These are phyloP conservation scores for Claviceps paspali DNA, from an alignment of 2,329 filamentous ascomycete species.

Conservation along the genomic window DNA sequence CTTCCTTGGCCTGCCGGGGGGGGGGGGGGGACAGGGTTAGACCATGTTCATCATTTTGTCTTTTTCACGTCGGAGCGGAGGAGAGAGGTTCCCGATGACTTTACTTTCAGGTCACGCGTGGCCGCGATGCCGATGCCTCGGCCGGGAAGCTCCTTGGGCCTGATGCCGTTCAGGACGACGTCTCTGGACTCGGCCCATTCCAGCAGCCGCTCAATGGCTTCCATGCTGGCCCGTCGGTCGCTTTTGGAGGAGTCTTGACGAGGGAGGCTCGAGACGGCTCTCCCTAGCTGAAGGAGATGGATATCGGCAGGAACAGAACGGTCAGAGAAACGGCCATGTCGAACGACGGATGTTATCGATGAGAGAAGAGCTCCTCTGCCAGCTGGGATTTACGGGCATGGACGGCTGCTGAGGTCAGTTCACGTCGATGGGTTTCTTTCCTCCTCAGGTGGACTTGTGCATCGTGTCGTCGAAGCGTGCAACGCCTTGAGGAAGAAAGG, in stretches of 20 bases:
- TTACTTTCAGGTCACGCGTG: constrained; percentile 48
- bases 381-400: neutral
- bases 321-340: constrained; percentile 2
- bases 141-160: constrained; percentile 50
- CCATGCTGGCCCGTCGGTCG: constrained; percentile 1
- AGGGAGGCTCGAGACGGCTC: neutral
- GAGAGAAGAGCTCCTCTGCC: neutral
- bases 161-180: constrained; percentile 51
- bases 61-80: too few species aligned
- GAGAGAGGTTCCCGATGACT: too few species aligned
- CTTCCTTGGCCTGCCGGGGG: constrained; percentile 25
- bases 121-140: constrained; percentile 69
- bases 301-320: too few species aligned
- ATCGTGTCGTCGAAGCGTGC: too few species aligned
- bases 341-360: too few species aligned
- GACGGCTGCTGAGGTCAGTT: too few species aligned
- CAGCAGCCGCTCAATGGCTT: constrained; percentile 36
- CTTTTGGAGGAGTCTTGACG: neutral
- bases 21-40: too few species aligned
- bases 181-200: constrained; percentile 52
- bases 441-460: too few species aligned
- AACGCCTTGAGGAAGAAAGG: too few species aligned
- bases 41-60: too few species aligned
- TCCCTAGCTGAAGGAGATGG: neutral
- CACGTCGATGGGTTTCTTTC: too few species aligned